Conservation (phyloP, 768 basidiomycete genomes). For the Naganishia antarctica region DNA sequence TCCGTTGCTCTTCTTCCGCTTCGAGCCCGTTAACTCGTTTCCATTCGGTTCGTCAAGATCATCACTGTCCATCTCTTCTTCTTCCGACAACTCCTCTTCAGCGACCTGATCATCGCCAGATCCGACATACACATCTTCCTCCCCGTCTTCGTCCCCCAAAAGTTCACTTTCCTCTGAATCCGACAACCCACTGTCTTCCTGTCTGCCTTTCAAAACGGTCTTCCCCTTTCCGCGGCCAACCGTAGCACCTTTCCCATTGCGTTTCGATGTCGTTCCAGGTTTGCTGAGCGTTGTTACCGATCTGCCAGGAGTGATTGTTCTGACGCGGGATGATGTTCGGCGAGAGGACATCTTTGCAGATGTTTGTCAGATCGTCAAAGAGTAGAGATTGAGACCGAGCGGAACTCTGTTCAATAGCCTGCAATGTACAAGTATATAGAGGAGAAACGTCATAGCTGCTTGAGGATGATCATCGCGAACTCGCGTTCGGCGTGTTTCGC, state of each 20-base stretch:
- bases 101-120: conserved; percentile 31
- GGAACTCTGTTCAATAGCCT: no score
- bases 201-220: not conserved
- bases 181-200: not conserved
- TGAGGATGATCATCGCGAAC: no score
- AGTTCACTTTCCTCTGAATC: conserved; percentile 4
- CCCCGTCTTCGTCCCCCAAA: conserved; percentile 29
- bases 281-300: not conserved
- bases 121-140: conserved; percentile 33
- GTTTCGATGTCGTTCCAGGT: not conserved
- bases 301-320: not conserved
- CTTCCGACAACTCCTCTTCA: conserved; percentile 30
- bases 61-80: conserved; percentile 32
- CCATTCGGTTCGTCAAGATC: conserved; percentile 27
- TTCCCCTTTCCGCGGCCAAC: no score
- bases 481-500: no score
- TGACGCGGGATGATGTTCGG: not conserved
- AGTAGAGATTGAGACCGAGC: no score
- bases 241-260: not conserved
- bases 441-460: no score
- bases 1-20: conserved; percentile 9
- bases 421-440: no score
- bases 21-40: not conserved
- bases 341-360: not conserved
- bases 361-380: no score